Evolutionary conservation across 805 yeast species (phyloP).

Genomic region (Candida methanosorbosa): DNA sequence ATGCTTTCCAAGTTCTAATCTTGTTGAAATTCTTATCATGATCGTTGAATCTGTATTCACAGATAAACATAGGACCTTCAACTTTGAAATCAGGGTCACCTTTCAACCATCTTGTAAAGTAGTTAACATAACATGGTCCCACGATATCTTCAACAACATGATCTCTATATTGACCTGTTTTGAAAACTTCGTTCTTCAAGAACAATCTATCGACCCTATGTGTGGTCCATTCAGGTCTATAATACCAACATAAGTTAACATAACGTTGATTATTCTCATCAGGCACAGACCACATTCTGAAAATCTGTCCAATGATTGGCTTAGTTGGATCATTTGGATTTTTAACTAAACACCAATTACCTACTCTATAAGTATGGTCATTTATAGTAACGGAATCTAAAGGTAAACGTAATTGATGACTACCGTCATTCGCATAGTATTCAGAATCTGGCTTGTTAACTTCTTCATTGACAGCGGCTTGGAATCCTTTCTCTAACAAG

Average conservation of each 20-base stretch:
- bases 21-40: constrained; percentile 84
- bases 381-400: constrained; percentile 65
- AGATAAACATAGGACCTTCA: constrained; percentile 82
- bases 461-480: constrained; percentile 53
- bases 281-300: constrained; percentile 80
- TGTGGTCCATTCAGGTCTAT: constrained; percentile 95
- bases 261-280: constrained; percentile 72
- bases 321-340: constrained; percentile 84
- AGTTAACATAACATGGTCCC: constrained; percentile 92
- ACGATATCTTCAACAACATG: constrained; percentile 82
- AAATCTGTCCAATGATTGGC: constrained; percentile 91
- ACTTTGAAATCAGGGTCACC: constrained; percentile 82
- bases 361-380: constrained; percentile 71
- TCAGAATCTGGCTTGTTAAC: constrained; percentile 76
- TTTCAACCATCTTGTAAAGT: constrained; percentile 87
- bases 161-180: constrained; percentile 94
- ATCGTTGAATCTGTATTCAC: constrained; percentile 93
- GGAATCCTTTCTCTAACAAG: constrained; percentile 53
- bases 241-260: constrained; percentile 96
- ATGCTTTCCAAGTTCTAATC: constrained; percentile 97
- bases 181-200: constrained; percentile 90
- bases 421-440: constrained; percentile 48
- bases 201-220: constrained; percentile 86
- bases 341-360: constrained; percentile 88
- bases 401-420: constrained; percentile 56